Evolutionary conservation across 2,329 filamentous ascomycete genomes (phyloP), one percentile per base, ranked within the genome.

Genomic region (Magnaporthiopsis rhizophila): DNA sequence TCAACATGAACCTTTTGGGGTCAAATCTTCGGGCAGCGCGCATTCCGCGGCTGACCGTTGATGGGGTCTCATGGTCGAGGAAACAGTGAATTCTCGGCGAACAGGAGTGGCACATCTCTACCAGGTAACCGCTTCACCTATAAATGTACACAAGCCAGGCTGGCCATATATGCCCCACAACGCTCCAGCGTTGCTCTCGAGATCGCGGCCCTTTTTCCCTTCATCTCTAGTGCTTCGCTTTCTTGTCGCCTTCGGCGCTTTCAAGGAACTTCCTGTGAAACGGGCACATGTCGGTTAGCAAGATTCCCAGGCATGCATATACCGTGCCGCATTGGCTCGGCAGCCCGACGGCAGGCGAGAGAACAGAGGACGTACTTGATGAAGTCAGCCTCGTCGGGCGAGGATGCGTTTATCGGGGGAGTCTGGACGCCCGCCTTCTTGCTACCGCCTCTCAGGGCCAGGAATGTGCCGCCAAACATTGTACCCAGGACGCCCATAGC

Each of bases 381-480:
- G 76, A 87, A 87, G 74, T 86, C 83, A 75, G 81, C 83, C 79
- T 87, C 84, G 73, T 86, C 84, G 71, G 83, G 79, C 77, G 80
- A 85, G 63, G 82, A 81, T 66, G 84, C 84, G 75, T 86, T 86
- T 79, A 87, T 84, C 62, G 84, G 84, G 67, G 84, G 84, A 62
- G 81, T 74, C 65, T 80, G 77, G 61, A 74, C 69, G 68, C 73
- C 66, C 69, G 72, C 72, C 74, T 77, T 79, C 74, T 77, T 79
- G 75, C 78, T 79, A 73, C 78, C 74, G 66, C 83, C 80, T 61
- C 77, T 74, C 64, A 77, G 65, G 64, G 77, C 75, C 56, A 77
- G 70, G 73, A 80, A 81, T 72, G 72, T 71, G 66, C 80, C 82
- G 69, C 78, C 78, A 71, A 83, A 83, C 61, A 86, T 69, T 66